Base-by-base conservation (phyloP, 2,329 filamentous ascomycete genomes). In the Pestalotiopsis sp. region DNA sequence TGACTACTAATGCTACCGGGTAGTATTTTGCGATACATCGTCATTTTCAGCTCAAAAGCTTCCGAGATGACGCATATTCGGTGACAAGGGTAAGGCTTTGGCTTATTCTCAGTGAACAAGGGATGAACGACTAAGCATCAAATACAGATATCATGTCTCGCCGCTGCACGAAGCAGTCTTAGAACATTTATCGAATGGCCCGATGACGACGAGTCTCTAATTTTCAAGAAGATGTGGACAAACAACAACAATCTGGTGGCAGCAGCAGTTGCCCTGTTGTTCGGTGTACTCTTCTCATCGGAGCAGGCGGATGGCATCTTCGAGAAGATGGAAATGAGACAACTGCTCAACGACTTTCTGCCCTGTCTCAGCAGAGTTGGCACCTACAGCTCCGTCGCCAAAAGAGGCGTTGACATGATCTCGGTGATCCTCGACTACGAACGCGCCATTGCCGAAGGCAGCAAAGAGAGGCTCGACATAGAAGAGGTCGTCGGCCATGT, bases 261-360 rank as follows among this genome's bases (percentile, higher is more conserved):
- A n/a, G 59, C 59, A 11, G 59, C 59, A n/a, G 59, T 62, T 11
- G 59, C 59, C n/a, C 31, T 62, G 14, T 36, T 62, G 13, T 40
- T 62, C 7, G 59, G 59, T 5, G 59, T 62, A 3, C 59, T 62
- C 25, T 62, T 62, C 59, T 62, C 59, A 5, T 62, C 59, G 2
- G 59, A 62, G 27, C 27, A 62, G 13, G 59, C 59, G 11, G 59
- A 62, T 17, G 59, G 59, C 13, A 62, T 62, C 25, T 62, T 62
- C 59, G 59, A 62, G 59, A 62, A 62, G 27, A 62, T 62, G 59
- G 59, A 62, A 40, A 62, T 62, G 59, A 62, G 59, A 62, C 59
- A 62, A 62, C 59, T 62, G 12, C 31, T 62, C 2, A 62, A 14
- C n/a, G 27, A 62, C 27, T 62, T 62, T 20, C 38, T 62, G 59